Conservation (phyloP, 2,329 filamentous ascomycete genomes). For the Xylogone sp. region DNA sequence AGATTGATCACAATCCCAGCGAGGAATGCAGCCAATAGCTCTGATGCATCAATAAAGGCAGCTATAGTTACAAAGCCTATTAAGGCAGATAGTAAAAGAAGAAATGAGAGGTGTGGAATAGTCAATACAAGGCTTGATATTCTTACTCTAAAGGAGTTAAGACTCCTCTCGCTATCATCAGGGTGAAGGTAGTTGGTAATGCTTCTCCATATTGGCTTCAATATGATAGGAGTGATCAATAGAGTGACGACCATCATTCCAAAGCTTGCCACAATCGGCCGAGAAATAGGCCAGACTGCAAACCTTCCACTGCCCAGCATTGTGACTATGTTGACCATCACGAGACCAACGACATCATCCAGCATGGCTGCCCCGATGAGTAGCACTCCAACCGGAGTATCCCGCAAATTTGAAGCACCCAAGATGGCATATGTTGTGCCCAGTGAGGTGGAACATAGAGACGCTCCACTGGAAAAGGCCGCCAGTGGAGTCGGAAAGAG, state of each 20-base stretch:
- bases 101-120: constrained; percentile 13
- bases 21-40: constrained; percentile 47
- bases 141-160: neutral
- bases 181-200: neutral
- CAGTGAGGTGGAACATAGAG: constrained; percentile 69
- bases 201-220: constrained; percentile 12
- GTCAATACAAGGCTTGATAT: neutral
- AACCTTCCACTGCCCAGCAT: constrained; percentile 44
- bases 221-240: constrained; percentile 6
- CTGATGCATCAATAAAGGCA: constrained; percentile 43
- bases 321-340: constrained; percentile 74
- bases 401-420: constrained; percentile 54
- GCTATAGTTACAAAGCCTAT: constrained; percentile 19
- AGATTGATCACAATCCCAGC: constrained; percentile 38
- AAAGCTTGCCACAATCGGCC: constrained; percentile 25
- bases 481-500: constrained; percentile 16
- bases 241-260: constrained; percentile 16
- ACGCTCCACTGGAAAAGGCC: constrained; percentile 69
- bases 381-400: constrained; percentile 55
- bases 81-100: constrained; percentile 13
- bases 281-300: constrained; percentile 31
- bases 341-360: constrained; percentile 73
- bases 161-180: neutral
- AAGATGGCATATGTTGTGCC: constrained; percentile 67
- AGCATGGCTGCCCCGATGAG: constrained; percentile 74